Percentiles rank a stretch among this genome's conserved stretches.
These are phyloP conservation scores for Blastocystis sp. DNA, from an alignment of 352 stramenopile species.

Conservation along the genomic window DNA sequence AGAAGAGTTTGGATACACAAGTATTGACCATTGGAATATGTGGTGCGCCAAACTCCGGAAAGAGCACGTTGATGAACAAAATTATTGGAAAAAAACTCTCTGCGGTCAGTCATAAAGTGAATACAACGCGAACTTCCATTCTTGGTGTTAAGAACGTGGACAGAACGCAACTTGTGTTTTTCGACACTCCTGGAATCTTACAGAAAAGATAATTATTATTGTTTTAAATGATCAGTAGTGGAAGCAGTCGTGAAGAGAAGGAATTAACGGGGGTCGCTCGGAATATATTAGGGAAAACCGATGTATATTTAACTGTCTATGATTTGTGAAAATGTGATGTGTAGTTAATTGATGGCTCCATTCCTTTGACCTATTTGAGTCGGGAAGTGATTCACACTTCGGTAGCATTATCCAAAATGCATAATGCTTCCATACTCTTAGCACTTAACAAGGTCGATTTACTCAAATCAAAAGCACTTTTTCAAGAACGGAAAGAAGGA, in stretches of 20 bases:
- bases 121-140: conserved; percentile 39
- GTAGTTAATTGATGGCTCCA: conserved; percentile 42
- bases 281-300: background rate
- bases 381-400: conserved; percentile 39
- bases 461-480: background rate
- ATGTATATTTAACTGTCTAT: conserved; percentile 31
- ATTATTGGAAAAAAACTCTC: conserved; percentile 50
- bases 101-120: conserved; percentile 62
- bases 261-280: conserved; percentile 31
- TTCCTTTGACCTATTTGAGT: conserved; percentile 59
- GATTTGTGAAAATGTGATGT: background rate
- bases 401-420: background rate
- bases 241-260: conserved; percentile 58
- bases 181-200: conserved; percentile 45
- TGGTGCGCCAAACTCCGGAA: conserved; percentile 48
- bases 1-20: background rate
- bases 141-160: conserved; percentile 49
- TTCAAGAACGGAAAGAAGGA: conserved; percentile 9
- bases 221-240: background rate
- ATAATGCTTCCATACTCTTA: conserved; percentile 12
- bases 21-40: conserved; percentile 39
- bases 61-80: conserved; percentile 48
- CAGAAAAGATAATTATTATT: conserved; percentile 22
- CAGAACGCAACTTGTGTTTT: conserved; percentile 37
- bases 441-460: conserved; percentile 34